Conservation (phyloP, 108 stramenopile genomes). For the Discostella stelligeroides region DNA sequence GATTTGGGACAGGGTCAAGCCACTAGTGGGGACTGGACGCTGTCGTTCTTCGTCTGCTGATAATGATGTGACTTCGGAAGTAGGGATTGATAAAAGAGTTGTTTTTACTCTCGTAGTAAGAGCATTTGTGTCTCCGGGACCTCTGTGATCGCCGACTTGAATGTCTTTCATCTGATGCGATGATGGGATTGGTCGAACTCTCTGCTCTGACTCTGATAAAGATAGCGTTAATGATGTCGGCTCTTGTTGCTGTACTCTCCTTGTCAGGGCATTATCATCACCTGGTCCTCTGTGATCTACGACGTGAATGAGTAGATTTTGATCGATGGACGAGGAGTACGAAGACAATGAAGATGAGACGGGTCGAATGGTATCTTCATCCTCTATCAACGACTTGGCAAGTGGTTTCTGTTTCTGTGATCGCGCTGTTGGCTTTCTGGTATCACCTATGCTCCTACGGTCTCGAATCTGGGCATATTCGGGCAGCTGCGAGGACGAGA, state of each 20-base stretch:
- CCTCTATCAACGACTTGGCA: constrained; percentile 1
- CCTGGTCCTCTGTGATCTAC: constrained; percentile 14
- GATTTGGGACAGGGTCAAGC: neutral
- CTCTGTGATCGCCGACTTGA: constrained; percentile 13
- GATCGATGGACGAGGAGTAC: too few relatives aligned
- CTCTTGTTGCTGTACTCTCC: constrained; percentile 1
- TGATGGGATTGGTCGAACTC: constrained; percentile 1
- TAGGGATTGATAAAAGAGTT: neutral
- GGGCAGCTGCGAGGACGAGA: neutral
- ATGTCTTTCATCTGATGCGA: neutral
- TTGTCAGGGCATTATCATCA: constrained; percentile 5
- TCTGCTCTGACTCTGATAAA: constrained; percentile 4
- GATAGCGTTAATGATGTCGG: neutral
- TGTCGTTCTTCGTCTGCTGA: constrained; percentile 5
- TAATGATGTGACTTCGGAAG: too few relatives aligned
- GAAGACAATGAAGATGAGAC: neutral
- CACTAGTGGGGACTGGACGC: constrained; percentile 1
- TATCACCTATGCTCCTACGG: constrained; percentile 8
- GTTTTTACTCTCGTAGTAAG: constrained; percentile 3
- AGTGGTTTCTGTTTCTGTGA: neutral
- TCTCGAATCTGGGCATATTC: neutral
- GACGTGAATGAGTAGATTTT: neutral
- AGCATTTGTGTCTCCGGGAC: neutral
- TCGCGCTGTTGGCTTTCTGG: neutral
- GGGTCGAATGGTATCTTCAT: neutral